phyloP scores from a whole-genome alignment of 2,329 filamentous ascomycete species.

The Clarireedia monteithiana region DNA sequence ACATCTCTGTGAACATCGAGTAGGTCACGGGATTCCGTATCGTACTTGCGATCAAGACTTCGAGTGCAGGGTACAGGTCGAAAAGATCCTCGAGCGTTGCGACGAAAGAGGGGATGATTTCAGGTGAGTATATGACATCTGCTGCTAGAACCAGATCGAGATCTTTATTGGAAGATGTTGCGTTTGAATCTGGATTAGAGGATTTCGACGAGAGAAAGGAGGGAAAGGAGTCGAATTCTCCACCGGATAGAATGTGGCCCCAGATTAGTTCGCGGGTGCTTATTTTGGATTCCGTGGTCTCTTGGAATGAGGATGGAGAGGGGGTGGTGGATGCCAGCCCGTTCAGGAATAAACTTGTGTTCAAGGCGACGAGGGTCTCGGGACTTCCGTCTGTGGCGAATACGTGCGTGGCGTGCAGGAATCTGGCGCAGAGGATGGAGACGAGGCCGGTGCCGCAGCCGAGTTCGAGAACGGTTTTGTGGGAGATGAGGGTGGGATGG shows the following conservation, averaged over 20 bases:
- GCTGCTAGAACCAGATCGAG: slow-evolving; percentile 63
- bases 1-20: slow-evolving; percentile 52
- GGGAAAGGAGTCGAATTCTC: slow-evolving; percentile 29
- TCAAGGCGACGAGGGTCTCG: slow-evolving; percentile 59
- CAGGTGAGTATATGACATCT: slow-evolving; percentile 69
- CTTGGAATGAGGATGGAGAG: neutral
- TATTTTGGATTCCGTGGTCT: slow-evolving; percentile 34
- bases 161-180: slow-evolving; percentile 24
- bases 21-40: slow-evolving; percentile 66
- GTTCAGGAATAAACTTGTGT: slow-evolving; percentile 63
- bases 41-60: slow-evolving; percentile 61
- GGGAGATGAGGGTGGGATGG: slow-evolving; percentile 32
- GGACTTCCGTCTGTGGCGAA: slow-evolving; percentile 69
- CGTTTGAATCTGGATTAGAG: neutral
- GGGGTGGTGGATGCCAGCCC: slow-evolving; percentile 40
- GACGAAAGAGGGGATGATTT: slow-evolving; percentile 54
- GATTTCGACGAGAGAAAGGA: slow-evolving; percentile 4
- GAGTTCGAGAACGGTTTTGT: slow-evolving; percentile 59
- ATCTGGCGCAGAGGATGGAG: slow-evolving; percentile 64
- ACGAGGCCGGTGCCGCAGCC: slow-evolving; percentile 72
- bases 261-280: slow-evolving; percentile 48
- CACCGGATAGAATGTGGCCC: slow-evolving; percentile 28
- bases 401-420: slow-evolving; percentile 50
- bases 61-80: slow-evolving; percentile 43
- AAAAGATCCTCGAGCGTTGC: slow-evolving; percentile 58